phyloP scores from a whole-genome alignment of 148 eudicot genomes.

The Fagopyrum tataricum region DNA sequence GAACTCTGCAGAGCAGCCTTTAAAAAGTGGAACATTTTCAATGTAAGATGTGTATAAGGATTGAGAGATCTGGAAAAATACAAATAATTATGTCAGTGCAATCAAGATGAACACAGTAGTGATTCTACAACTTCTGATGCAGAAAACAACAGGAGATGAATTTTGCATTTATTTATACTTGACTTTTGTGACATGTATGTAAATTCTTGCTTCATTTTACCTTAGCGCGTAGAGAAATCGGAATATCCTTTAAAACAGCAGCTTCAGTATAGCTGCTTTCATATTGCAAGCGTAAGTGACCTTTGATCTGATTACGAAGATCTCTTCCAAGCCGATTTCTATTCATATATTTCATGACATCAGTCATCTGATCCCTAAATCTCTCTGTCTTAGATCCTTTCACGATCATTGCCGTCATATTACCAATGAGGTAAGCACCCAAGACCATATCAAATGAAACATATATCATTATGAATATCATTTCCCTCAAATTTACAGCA shows the following conservation, averaged over 20 bases:
- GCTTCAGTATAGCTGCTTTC: constrained; percentile 72
- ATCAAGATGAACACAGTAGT: not conserved
- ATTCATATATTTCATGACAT: constrained; percentile 59
- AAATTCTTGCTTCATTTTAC: constrained; percentile 20
- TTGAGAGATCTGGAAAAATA: constrained; percentile 65
- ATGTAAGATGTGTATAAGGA: constrained; percentile 49
- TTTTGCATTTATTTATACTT: too few relatives aligned
- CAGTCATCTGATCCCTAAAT: constrained; percentile 65
- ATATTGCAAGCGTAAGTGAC: constrained; percentile 55
- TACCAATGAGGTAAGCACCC: constrained; percentile 73
- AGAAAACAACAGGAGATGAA: too few relatives aligned
- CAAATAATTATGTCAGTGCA: not conserved
- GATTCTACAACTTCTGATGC: not conserved
- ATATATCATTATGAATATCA: constrained; percentile 71
- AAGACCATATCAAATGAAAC: constrained; percentile 72
- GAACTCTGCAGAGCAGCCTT: constrained; percentile 79
- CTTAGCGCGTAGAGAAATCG: constrained; percentile 70
- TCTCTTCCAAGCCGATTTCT: constrained; percentile 55
- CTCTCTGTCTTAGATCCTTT: constrained; percentile 68
- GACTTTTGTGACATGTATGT: not conserved
- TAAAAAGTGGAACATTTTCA: constrained; percentile 56
- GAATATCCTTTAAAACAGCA: constrained; percentile 55
- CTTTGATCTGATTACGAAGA: constrained; percentile 59
- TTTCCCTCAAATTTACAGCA: constrained; percentile 70
- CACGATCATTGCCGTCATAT: constrained; percentile 66